Percentiles rank a stretch among this genome's conserved stretches.
These are phyloP conservation scores for Stephania yunnanensis DNA, from an alignment of 164 flowering plant species.

Conservation along the genomic window DNA sequence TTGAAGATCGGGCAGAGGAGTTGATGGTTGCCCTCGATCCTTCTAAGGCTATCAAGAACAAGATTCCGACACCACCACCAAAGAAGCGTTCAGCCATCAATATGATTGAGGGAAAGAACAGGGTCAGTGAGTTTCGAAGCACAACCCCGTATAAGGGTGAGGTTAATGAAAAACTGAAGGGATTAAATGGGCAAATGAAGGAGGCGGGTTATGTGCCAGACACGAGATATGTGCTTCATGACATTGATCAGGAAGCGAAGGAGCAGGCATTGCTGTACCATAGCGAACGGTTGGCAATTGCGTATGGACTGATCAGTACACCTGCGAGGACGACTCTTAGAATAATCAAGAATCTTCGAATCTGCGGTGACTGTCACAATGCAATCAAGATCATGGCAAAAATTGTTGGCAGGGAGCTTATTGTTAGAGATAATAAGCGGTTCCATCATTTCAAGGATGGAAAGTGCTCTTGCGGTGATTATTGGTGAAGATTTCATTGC, in stretches of 20 bases:
- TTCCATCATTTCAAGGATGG: conserved; percentile 11
- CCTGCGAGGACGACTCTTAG: conserved; percentile 9
- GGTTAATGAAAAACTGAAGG: neutral
- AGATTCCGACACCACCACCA: conserved; percentile 6
- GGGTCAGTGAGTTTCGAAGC: conserved; percentile 6
- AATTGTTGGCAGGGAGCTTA: conserved; percentile 10
- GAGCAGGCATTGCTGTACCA: conserved; percentile 12
- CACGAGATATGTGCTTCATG: conserved; percentile 14
- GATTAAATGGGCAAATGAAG: neutral
- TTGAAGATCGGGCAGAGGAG: conserved; percentile 10
- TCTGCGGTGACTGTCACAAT: conserved; percentile 14
- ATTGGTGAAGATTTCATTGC: conserved; percentile 6
- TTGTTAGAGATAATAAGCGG: conserved; percentile 13
- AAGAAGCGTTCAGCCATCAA: neutral
- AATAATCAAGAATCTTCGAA: conserved; percentile 11
- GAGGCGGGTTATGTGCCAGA: conserved; percentile 11
- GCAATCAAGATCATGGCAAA: conserved; percentile 12
- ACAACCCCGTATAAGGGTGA: conserved; percentile 6
- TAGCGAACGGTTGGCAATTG: conserved; percentile 12
- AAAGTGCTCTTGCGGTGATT: conserved; percentile 9
- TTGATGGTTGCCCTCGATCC: conserved; percentile 4
- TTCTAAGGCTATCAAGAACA: neutral
- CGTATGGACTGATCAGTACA: conserved; percentile 9
- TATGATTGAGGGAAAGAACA: conserved; percentile 8
- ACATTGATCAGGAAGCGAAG: conserved; percentile 14